These are phyloP conservation scores for Oehlia diaphana DNA, from an alignment of 192 early-diverging fungal species.

Conservation along the genomic window DNA sequence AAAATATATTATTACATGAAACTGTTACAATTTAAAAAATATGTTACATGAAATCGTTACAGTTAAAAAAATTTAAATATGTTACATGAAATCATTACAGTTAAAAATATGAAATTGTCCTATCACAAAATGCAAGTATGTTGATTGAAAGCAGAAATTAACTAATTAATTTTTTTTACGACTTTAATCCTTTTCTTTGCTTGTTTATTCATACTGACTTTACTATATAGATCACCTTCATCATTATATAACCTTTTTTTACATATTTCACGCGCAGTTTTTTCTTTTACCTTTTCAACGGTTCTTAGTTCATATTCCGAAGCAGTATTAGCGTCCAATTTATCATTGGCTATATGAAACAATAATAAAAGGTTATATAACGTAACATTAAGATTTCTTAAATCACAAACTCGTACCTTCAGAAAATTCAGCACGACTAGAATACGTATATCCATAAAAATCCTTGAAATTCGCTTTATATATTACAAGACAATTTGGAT, in stretches of 20 bases:
- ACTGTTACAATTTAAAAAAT: too few relatives aligned
- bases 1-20: too few relatives aligned
- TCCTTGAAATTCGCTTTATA: not conserved
- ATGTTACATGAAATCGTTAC: too few relatives aligned
- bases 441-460: not conserved
- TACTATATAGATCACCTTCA: not conserved
- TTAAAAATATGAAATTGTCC: too few relatives aligned
- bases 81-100: too few relatives aligned
- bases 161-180: too few relatives aligned
- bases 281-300: not conserved
- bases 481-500: not conserved
- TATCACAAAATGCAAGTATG: too few relatives aligned
- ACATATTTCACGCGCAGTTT: not conserved
- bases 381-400: not conserved
- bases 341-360: not conserved
- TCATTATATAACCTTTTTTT: not conserved
- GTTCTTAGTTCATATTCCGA: not conserved
- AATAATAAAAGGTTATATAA: not conserved
- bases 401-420: not conserved
- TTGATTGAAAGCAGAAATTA: too few relatives aligned
- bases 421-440: not conserved
- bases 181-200: too few relatives aligned
- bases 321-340: not conserved
- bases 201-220: too few relatives aligned
- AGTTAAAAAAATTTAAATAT: too few relatives aligned